Evolutionary conservation across 225 moss, liverwort and hornwort genomes (phyloP).

Genomic region (Straminergon stramineum): DNA sequence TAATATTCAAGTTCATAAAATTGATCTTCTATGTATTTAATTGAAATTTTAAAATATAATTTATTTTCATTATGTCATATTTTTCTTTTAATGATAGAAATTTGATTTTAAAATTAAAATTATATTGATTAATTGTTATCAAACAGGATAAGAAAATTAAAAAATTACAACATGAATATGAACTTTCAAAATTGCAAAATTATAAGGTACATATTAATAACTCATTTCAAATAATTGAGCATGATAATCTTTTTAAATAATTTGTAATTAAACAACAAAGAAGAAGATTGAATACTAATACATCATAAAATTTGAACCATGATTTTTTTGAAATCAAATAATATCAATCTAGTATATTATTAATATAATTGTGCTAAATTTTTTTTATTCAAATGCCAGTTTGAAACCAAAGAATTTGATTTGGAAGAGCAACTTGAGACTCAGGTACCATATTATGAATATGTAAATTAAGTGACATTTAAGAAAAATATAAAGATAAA

Average conservation of each 20-base stretch:
- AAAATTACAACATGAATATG: conserved; percentile 31
- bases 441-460: conserved; percentile 6
- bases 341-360: background rate
- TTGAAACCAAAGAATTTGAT: conserved; percentile 29
- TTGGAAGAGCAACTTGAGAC: conserved; percentile 43
- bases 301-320: background rate
- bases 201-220: conserved; percentile 2
- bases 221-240: background rate
- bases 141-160: conserved; percentile 50
- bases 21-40: background rate
- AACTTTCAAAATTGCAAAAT: conserved; percentile 24
- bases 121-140: background rate
- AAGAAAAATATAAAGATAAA: background rate
- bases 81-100: background rate
- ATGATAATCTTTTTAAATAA: no score
- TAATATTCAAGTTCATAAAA: conserved; percentile 28
- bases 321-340: background rate
- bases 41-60: background rate
- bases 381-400: conserved; percentile 10
- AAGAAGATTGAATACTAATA: background rate
- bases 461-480: background rate
- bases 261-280: background rate
- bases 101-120: no score
- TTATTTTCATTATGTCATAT: background rate
- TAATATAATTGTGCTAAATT: background rate